phyloP scores from a whole-genome alignment of 2,329 filamentous ascomycete species.

The Aspergillus viridinutans region DNA sequence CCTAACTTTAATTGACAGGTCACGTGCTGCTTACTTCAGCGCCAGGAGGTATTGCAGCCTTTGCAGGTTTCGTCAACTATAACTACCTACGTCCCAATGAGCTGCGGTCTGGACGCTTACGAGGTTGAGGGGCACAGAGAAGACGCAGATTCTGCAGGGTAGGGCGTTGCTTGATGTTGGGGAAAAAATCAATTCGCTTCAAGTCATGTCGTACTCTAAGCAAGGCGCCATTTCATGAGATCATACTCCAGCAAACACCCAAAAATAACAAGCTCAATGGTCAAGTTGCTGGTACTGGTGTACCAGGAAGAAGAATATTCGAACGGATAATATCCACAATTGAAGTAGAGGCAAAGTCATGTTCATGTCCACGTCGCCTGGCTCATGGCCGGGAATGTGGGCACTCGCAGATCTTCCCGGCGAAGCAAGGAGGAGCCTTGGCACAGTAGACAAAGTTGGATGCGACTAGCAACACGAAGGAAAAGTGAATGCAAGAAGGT shows the following conservation, averaged over 20 bases:
- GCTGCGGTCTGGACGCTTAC: not conserved
- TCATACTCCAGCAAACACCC: not conserved
- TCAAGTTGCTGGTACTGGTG: constrained; percentile 13
- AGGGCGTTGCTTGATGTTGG: not conserved
- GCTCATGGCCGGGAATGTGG: not conserved
- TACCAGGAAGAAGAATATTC: constrained; percentile 3
- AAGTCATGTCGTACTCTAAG: not conserved
- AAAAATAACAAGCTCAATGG: constrained; percentile 9
- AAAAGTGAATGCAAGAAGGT: not conserved
- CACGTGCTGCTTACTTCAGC: not conserved
- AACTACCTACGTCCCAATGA: not conserved
- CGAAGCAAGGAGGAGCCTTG: not conserved
- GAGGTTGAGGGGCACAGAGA: not conserved
- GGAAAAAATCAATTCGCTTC: not conserved
- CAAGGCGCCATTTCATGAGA: not conserved
- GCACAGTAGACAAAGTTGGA: not conserved
- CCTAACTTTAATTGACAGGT: not conserved
- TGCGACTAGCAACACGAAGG: not conserved
- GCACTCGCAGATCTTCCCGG: not conserved
- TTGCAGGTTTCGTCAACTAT: not conserved
- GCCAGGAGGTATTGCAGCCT: not conserved
- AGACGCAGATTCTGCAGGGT: not conserved
- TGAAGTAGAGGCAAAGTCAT: constrained; percentile 11
- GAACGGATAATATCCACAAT: constrained; percentile 19
- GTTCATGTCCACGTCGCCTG: not conserved